phyloP scores from a whole-genome alignment of 2,329 filamentous ascomycete genomes.

The Aspergillus japonicus region DNA sequence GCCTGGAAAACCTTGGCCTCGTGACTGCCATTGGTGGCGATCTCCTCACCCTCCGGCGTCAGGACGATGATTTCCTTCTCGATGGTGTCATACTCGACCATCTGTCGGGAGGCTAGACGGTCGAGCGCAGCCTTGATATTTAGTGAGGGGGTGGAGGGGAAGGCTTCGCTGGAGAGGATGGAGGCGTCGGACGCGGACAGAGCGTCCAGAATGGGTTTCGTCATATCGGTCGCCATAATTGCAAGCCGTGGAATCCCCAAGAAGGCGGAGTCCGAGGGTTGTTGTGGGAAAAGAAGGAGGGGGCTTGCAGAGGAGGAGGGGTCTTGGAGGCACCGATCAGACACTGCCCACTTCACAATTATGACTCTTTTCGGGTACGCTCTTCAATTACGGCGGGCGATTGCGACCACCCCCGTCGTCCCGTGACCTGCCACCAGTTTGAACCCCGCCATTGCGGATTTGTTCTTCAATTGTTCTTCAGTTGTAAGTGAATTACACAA shows the following conservation, averaged over 20 bases:
- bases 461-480: neutral
- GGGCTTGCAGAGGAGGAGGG: conserved; percentile 5
- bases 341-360: conserved; percentile 30
- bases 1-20: conserved; percentile 81
- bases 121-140: conserved; percentile 85
- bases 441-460: conserved; percentile 18
- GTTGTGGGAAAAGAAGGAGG: conserved; percentile 3
- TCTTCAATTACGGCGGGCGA: conserved; percentile 25
- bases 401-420: conserved; percentile 24
- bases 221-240: conserved; percentile 56
- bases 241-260: conserved; percentile 27
- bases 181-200: conserved; percentile 61
- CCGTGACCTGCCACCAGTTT: conserved; percentile 17
- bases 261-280: conserved; percentile 15
- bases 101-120: conserved; percentile 76
- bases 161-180: conserved; percentile 67
- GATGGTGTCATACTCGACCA: conserved; percentile 81
- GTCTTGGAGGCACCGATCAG: conserved; percentile 15
- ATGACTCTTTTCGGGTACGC: conserved; percentile 34
- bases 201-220: conserved; percentile 63
- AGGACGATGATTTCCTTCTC: conserved; percentile 75
- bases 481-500: too few species aligned
- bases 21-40: conserved; percentile 73
- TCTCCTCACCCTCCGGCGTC: conserved; percentile 71
- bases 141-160: conserved; percentile 64